Percentiles rank a stretch among this genome's conserved stretches.
phyloP scores from a whole-genome alignment of 2,329 filamentous ascomycete species.

The Davidsoniella eucalypti region DNA sequence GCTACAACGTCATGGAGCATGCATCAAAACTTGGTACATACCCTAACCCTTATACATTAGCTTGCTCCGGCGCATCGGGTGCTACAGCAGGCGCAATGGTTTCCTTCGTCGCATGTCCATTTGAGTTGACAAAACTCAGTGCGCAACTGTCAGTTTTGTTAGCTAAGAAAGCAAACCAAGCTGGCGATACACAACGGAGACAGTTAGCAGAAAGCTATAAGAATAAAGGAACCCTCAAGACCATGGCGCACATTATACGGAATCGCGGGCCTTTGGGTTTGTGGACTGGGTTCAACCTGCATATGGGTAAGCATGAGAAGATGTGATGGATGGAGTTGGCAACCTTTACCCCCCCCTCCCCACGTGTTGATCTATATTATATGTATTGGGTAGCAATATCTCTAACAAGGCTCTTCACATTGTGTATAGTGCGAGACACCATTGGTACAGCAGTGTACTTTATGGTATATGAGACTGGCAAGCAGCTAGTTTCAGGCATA shows the following conservation, averaged over 20 bases:
- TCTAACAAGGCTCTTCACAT: too few relatives aligned
- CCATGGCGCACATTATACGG: conserved; percentile 59
- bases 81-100: conserved; percentile 67
- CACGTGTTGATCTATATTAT: not conserved
- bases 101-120: conserved; percentile 68
- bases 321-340: not conserved
- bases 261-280: conserved; percentile 57
- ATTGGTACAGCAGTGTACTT: conserved; percentile 76
- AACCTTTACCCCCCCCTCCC: not conserved
- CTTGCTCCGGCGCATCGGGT: conserved; percentile 62
- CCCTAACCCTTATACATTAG: conserved; percentile 55
- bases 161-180: conserved; percentile 28
- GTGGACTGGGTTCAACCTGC: conserved; percentile 66
- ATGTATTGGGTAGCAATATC: not conserved
- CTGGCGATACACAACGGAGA: conserved; percentile 30
- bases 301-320: conserved; percentile 44
- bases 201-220: conserved; percentile 53
- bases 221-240: conserved; percentile 61
- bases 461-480: conserved; percentile 75
- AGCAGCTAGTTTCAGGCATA: conserved; percentile 44
- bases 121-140: conserved; percentile 79
- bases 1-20: conserved; percentile 54
- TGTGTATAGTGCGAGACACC: conserved; percentile 54
- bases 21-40: conserved; percentile 54
- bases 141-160: conserved; percentile 71